These are phyloP conservation scores for Crucibulum laeve DNA, from an alignment of 768 basidiomycete species.

Conservation along the genomic window DNA sequence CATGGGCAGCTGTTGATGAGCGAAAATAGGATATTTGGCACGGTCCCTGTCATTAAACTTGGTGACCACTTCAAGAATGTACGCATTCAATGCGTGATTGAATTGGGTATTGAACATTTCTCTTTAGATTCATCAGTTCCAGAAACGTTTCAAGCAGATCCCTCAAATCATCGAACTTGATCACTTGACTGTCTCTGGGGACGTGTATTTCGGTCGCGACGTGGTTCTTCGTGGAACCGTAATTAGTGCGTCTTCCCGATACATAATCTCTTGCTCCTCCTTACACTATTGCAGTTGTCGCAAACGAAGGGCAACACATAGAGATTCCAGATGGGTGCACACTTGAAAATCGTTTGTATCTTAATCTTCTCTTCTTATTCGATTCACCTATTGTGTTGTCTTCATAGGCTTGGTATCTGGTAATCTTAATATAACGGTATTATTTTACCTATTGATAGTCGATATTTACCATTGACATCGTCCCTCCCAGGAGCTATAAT, in stretches of 20 bases:
- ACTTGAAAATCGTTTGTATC: constrained; percentile 48
- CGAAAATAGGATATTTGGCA: constrained; percentile 75
- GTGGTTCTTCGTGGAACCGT: constrained; percentile 87
- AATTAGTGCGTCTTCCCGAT: constrained; percentile 43
- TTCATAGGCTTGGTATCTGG: constrained; percentile 60
- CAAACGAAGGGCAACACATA: constrained; percentile 79
- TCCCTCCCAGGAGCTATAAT: too few species aligned
- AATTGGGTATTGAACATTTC: not conserved
- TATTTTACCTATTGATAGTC: constrained; percentile 9
- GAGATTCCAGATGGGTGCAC: constrained; percentile 81
- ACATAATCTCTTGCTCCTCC: not conserved
- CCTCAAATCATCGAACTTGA: constrained; percentile 88
- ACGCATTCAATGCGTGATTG: not conserved
- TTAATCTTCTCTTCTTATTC: not conserved
- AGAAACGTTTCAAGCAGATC: constrained; percentile 93
- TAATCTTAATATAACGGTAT: constrained; percentile 68
- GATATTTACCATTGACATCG: not conserved
- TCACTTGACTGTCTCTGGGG: constrained; percentile 90
- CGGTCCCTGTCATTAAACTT: constrained; percentile 93
- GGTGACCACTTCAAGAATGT: constrained; percentile 93
- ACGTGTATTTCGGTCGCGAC: constrained; percentile 86
- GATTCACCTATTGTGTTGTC: not conserved
- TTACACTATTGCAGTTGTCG: constrained; percentile 42
- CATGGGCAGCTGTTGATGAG: constrained; percentile 91
- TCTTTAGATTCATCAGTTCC: constrained; percentile 70